Conservation (phyloP, 1,284 basidiomycete species). For the Puccinia coronata region DNA sequence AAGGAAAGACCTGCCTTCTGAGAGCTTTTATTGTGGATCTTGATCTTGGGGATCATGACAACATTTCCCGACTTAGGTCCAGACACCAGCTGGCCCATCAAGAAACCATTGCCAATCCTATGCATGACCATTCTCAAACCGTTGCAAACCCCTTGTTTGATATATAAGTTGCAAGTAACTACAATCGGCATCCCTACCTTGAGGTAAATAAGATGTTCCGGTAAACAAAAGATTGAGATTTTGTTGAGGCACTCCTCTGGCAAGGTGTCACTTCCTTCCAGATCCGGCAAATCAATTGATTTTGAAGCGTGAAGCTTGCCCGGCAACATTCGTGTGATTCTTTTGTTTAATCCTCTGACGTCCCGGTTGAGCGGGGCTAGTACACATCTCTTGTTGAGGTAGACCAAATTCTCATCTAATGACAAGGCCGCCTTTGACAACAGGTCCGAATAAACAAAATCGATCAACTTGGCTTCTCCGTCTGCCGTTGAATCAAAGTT, state of each 20-base stretch:
- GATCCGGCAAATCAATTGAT: not conserved
- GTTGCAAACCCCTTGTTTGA: not conserved
- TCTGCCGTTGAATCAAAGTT: too few relatives aligned
- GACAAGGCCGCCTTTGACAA: too few relatives aligned
- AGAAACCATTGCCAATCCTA: not conserved
- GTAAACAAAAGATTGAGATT: not conserved
- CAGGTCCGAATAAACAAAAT: not conserved
- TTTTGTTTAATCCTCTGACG: not conserved
- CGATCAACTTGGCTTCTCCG: too few relatives aligned
- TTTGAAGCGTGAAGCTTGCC: not conserved
- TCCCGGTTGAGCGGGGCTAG: not conserved
- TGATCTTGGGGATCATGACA: not conserved
- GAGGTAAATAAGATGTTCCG: not conserved
- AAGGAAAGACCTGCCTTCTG: not conserved
- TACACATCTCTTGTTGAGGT: not conserved
- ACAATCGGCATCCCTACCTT: not conserved
- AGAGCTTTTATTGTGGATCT: not conserved
- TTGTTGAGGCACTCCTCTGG: slow-evolving; percentile 2
- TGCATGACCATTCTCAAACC: not conserved
- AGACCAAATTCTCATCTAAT: not conserved
- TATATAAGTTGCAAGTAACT: not conserved
- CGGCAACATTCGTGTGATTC: not conserved
- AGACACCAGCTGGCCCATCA: not conserved
- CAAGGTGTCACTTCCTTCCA: not conserved
- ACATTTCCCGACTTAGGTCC: not conserved